Base-by-base conservation (phyloP, 352 stramenopile genomes). In the Phytophthora capsici region DNA sequence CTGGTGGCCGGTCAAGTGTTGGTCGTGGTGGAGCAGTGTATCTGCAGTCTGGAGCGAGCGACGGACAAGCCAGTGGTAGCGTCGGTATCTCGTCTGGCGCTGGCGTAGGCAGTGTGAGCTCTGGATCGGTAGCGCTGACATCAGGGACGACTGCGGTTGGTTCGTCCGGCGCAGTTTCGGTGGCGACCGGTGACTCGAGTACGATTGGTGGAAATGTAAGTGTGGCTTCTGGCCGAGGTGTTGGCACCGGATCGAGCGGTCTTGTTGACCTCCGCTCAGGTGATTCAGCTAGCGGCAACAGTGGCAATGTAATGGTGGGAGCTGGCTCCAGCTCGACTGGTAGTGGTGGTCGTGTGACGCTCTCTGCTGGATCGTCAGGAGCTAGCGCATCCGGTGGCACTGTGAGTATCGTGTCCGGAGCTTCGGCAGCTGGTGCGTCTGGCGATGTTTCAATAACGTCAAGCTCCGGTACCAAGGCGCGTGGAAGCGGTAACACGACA, bases 261-360 rank as follows among this genome's bases (percentile, higher is more conserved):
- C 38, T 45, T 25, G 38, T 25, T 25, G 38, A 45, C 4, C 12
- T 45, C 4, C 38, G 38, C 6, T 43, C 57, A 12, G 57, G 57
- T 7, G 57, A 66, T n/a, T 59, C 57, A 16, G 17, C 34, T 1
- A 58, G 23, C n/a, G 57, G 57, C 19, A 47, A 47, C 22, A 70
- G 54, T 25, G 63, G 63, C n/a, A 65, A 36, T 23, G 40, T 71
- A 1, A 25, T 38, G 25, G n/a, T 71, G 45, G 43, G 37, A 5
- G 43, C 47, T 17, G 63, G 63, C 4, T 53, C 53, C 3, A 71
- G 63, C 32, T 23, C 26, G 17, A 23, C 47, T 8, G 63, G 55
- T 37, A 53, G 55, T 34, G 63, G 56, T n/a, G 63, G 63, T 25
- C 45, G 53, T 8, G 54, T 70, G 55, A 47, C 49, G 16, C 26